A percentile compares a stretch with the other conserved stretches of the same genome.
Conservation (phyloP, 202 grass and related monocot species). For the Zizania palustris region DNA sequence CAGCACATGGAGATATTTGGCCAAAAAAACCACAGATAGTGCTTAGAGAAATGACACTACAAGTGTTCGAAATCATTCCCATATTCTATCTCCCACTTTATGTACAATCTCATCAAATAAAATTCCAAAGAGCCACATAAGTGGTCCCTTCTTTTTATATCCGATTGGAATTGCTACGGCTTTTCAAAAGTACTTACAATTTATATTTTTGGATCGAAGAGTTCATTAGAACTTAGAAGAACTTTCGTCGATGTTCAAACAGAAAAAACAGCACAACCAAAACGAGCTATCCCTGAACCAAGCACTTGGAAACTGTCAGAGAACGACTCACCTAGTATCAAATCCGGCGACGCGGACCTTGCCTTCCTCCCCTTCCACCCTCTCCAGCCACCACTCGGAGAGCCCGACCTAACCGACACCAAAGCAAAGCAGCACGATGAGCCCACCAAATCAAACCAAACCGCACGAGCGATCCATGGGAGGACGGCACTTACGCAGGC, state of each 20-base stretch:
- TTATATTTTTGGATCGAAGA: too few relatives aligned
- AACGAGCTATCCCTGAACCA: constrained; percentile 12
- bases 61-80: not conserved
- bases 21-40: not conserved
- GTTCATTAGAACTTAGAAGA: not conserved
- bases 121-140: constrained; percentile 4
- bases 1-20: constrained; percentile 13
- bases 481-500: constrained; percentile 13
- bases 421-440: not conserved
- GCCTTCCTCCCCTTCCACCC: constrained; percentile 15
- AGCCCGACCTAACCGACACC: constrained; percentile 11
- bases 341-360: constrained; percentile 40
- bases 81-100: not conserved
- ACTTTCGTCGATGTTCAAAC: not conserved
- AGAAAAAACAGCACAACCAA: not conserved
- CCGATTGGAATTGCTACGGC: too few relatives aligned
- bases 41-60: constrained; percentile 1
- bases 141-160: not conserved
- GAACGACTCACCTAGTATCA: not conserved
- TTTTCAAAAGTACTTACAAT: too few relatives aligned
- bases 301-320: not conserved
- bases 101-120: constrained; percentile 2
- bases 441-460: not conserved
- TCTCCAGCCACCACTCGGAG: constrained; percentile 47
- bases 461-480: not conserved